phyloP scores from a whole-genome alignment of 2,329 filamentous ascomycete species.

The Tolypocladium paradoxum region DNA sequence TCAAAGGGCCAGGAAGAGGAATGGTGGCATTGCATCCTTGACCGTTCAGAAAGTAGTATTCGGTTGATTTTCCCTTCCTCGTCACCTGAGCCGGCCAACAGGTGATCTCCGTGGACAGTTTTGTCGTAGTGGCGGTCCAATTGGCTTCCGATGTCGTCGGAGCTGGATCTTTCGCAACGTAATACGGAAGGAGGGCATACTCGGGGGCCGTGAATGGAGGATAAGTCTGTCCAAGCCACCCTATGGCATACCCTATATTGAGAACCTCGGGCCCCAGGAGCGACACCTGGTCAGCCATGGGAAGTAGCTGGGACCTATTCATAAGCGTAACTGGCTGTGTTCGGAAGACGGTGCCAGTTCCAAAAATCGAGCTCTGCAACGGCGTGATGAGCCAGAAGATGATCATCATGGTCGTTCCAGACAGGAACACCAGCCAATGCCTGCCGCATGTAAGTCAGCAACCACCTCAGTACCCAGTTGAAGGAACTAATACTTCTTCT shows the following conservation, averaged over 20 bases:
- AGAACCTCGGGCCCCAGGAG: constrained; percentile 24
- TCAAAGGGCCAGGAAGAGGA: too few relatives aligned
- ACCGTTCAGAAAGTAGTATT: constrained; percentile 21
- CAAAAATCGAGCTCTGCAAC: constrained; percentile 43
- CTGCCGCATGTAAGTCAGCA: neutral
- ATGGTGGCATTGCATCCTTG: constrained; percentile 22
- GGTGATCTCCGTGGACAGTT: constrained; percentile 23
- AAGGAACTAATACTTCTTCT: constrained; percentile 17
- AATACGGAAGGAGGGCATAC: constrained; percentile 33
- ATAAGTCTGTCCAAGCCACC: constrained; percentile 31
- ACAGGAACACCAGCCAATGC: constrained; percentile 1
- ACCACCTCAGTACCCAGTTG: too few relatives aligned
- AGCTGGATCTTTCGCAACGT: constrained; percentile 2
- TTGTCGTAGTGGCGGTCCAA: constrained; percentile 17
- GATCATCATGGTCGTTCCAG: constrained; percentile 34
- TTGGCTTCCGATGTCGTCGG: constrained; percentile 8
- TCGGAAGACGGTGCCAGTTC: constrained; percentile 19
- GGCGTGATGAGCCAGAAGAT: constrained; percentile 46
- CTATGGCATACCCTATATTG: constrained; percentile 33
- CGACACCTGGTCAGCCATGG: constrained; percentile 9
- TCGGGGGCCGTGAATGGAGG: constrained; percentile 32
- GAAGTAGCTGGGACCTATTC: constrained; percentile 6
- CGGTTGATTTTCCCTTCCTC: neutral
- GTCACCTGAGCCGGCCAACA: constrained; percentile 21
- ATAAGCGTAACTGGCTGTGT: neutral